Evolutionary conservation across 768 basidiomycete genomes (phyloP).

Genomic region (Trametes cubensis): DNA sequence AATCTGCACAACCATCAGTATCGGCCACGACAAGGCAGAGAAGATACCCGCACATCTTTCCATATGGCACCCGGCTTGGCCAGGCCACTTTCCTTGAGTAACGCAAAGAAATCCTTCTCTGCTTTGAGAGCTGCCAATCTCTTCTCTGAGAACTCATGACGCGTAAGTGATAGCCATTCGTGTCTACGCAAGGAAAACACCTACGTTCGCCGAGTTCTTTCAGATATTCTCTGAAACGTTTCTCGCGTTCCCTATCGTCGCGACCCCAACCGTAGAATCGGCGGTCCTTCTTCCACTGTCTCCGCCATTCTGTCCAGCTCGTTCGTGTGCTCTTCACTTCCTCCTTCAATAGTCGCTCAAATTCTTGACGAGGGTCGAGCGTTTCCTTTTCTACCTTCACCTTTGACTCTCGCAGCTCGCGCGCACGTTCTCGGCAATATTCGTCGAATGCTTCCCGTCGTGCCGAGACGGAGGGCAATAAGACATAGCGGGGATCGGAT

Average conservation of each 20-base stretch:
- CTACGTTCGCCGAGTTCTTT: slow-evolving; percentile 86
- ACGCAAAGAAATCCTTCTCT: slow-evolving; percentile 77
- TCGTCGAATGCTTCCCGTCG: slow-evolving; percentile 95
- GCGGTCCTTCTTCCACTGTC: slow-evolving; percentile 91
- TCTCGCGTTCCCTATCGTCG: slow-evolving; percentile 93
- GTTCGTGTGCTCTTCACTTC: slow-evolving; percentile 90
- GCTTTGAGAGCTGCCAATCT: slow-evolving; percentile 82
- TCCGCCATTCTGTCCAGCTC: slow-evolving; percentile 89
- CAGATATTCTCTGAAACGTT: slow-evolving; percentile 79
- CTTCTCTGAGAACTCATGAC: slow-evolving; percentile 54
- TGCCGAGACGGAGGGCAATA: slow-evolving; percentile 78
- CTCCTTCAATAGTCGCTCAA: slow-evolving; percentile 68
- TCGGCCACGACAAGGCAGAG: neutral
- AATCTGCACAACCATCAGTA: slow-evolving; percentile 6
- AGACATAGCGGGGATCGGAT: slow-evolving; percentile 92
- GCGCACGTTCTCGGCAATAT: slow-evolving; percentile 91
- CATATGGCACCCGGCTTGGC: slow-evolving; percentile 61
- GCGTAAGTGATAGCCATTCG: neutral
- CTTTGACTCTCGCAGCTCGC: slow-evolving; percentile 75
- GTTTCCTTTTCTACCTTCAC: slow-evolving; percentile 66
- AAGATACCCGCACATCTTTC: slow-evolving; percentile 55
- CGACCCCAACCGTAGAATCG: slow-evolving; percentile 92
- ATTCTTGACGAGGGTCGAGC: slow-evolving; percentile 70
- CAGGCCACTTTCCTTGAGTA: slow-evolving; percentile 67
- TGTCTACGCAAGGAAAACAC: slow-evolving; percentile 13